phyloP scores from a whole-genome alignment of 257 asterid species.

The Solanum appendiculatum region DNA sequence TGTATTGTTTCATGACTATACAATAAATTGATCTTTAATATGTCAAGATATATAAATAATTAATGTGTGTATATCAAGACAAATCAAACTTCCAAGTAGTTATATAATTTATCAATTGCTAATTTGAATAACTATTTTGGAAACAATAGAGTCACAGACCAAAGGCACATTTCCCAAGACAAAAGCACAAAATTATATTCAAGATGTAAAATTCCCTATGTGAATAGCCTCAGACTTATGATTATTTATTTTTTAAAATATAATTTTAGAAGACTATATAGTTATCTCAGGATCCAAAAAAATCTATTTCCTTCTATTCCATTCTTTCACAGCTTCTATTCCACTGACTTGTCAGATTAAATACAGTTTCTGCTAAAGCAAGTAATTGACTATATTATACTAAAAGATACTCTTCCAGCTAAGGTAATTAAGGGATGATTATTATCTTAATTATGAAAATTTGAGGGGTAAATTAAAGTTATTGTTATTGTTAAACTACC shows the following conservation, averaged over 20 bases:
- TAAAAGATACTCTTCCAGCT: slow-evolving; percentile 9
- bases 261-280: slow-evolving; percentile 31
- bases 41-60: not conserved
- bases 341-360: slow-evolving; percentile 94
- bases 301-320: slow-evolving; percentile 74
- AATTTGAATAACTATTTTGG: slow-evolving; percentile 42
- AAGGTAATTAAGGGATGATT: not conserved
- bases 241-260: not conserved
- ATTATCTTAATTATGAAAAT: not conserved
- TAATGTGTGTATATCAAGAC: slow-evolving; percentile 38
- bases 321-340: slow-evolving; percentile 81
- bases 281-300: slow-evolving; percentile 82
- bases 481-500: not conserved
- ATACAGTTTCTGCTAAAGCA: not conserved
- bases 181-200: slow-evolving; percentile 42
- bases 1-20: not conserved
- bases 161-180: slow-evolving; percentile 41
- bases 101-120: slow-evolving; percentile 3
- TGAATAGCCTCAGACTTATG: slow-evolving; percentile 2
- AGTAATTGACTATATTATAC: not conserved
- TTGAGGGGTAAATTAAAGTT: not conserved
- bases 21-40: not conserved
- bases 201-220: slow-evolving; percentile 7
- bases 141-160: slow-evolving; percentile 29
- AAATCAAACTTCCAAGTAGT: slow-evolving; percentile 46